Conservation (phyloP, 2,329 filamentous ascomycete species). For the Colletotrichum kahawae region DNA sequence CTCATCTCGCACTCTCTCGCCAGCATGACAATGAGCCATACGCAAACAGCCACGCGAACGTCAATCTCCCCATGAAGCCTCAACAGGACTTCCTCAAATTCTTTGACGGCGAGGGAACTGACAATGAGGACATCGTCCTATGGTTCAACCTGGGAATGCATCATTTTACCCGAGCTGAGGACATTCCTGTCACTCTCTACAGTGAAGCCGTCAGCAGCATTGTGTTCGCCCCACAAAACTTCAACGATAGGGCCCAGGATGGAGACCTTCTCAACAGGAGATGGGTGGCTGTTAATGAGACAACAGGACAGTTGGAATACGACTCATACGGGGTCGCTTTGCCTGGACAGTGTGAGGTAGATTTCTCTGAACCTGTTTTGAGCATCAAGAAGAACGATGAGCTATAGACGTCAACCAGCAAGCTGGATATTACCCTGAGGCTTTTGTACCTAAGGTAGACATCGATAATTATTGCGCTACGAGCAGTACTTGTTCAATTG, state of each 20-base stretch:
- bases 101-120: conserved; percentile 39
- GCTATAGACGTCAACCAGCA: neutral
- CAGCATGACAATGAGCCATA: conserved; percentile 19
- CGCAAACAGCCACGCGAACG: conserved; percentile 14
- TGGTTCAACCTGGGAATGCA: conserved; percentile 57
- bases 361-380: conserved; percentile 30
- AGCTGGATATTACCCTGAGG: neutral
- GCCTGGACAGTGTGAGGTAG: conserved; percentile 30
- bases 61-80: conserved; percentile 35
- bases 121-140: conserved; percentile 43
- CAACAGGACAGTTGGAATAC: conserved; percentile 28
- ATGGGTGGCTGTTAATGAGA: conserved; percentile 32
- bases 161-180: conserved; percentile 33
- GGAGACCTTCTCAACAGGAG: conserved; percentile 39
- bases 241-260: conserved; percentile 37
- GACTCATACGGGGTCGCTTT: conserved; percentile 35
- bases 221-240: conserved; percentile 37
- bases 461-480: neutral
- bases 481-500: neutral
- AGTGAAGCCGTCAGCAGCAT: conserved; percentile 36
- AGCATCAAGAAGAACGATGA: conserved; percentile 14
- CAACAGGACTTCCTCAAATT: conserved; percentile 48
- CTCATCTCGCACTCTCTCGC: conserved; percentile 46
- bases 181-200: conserved; percentile 36
- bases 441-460: neutral